Evolutionary conservation across 1,284 basidiomycete species (phyloP).

Genomic region (Leccinum solheimii): DNA sequence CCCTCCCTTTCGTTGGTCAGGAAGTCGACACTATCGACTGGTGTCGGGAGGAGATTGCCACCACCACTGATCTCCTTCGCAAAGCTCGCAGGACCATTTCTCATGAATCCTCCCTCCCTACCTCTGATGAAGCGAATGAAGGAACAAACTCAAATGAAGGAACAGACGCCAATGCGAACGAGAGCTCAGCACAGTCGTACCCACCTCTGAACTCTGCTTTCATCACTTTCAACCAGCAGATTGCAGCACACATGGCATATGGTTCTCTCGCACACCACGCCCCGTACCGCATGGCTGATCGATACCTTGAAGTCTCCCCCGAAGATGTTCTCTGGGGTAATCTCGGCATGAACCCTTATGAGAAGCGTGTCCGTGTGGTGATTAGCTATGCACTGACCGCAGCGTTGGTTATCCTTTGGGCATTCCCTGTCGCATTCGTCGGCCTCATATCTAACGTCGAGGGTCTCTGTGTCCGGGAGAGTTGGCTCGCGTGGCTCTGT

Average conservation of each 20-base stretch:
- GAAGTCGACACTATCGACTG: slow-evolving; percentile 94
- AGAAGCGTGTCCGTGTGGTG: slow-evolving; percentile 63
- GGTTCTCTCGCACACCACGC: slow-evolving; percentile 74
- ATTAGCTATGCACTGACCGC: slow-evolving; percentile 64
- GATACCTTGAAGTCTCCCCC: slow-evolving; percentile 74
- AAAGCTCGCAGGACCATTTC: slow-evolving; percentile 45
- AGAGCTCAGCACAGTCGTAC: slow-evolving; percentile 46
- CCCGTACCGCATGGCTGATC: slow-evolving; percentile 72
- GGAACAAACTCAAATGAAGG: slow-evolving; percentile 12
- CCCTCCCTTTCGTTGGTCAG: slow-evolving; percentile 67
- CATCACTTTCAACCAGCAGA: slow-evolving; percentile 91
- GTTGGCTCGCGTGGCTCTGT: slow-evolving; percentile 87
- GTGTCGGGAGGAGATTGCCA: slow-evolving; percentile 71
- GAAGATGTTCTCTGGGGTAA: slow-evolving; percentile 92
- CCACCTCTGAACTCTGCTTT: slow-evolving; percentile 85
- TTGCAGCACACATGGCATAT: slow-evolving; percentile 86
- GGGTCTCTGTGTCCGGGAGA: slow-evolving; percentile 61
- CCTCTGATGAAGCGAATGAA: slow-evolving; percentile 17
- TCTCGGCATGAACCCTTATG: slow-evolving; percentile 87
- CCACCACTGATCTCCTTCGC: slow-evolving; percentile 52
- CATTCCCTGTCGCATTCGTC: slow-evolving; percentile 81
- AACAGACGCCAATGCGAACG: slow-evolving; percentile 20
- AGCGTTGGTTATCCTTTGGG: slow-evolving; percentile 71
- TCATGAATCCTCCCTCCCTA: slow-evolving; percentile 16
- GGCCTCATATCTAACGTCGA: slow-evolving; percentile 84